A percentile compares a stretch with the other conserved stretches of the same genome.
phyloP scores from a whole-genome alignment of 2,329 filamentous ascomycete species.

The Fusarium compactum region DNA sequence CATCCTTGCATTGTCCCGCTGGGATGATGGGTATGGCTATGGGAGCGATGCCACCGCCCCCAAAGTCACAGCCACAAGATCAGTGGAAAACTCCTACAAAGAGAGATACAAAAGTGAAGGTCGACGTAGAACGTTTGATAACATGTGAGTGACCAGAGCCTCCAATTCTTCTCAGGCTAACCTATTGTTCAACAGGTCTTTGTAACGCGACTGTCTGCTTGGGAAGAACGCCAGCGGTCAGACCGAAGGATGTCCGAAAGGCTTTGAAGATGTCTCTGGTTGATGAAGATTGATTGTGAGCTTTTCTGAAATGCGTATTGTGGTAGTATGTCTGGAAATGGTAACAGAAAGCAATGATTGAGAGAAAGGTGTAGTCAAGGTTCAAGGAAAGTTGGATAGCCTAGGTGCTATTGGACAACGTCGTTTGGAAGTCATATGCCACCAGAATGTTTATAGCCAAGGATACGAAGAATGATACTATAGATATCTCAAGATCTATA shows the following conservation, averaged over 20 bases:
- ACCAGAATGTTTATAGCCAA: background rate
- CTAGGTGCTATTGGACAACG: background rate
- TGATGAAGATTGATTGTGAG: background rate
- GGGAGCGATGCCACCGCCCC: background rate
- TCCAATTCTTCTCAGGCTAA: rapidly evolving
- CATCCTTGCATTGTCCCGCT: background rate
- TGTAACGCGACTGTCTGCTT: conserved; percentile 11
- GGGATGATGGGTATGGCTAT: conserved; percentile 8
- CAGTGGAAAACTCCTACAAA: background rate
- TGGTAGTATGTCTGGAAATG: too few species aligned
- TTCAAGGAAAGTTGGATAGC: background rate
- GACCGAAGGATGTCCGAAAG: conserved; percentile 2
- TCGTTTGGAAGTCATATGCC: too few species aligned
- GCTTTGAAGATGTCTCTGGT: conserved; percentile 11
- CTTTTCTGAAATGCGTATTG: too few species aligned
- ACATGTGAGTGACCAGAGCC: background rate
- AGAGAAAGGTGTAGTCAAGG: too few species aligned
- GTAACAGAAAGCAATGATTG: too few species aligned
- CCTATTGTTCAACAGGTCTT: background rate
- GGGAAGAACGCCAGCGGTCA: conserved; percentile 9
- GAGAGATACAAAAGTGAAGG: background rate
- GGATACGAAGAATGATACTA: background rate
- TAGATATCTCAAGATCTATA: background rate
- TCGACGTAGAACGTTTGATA: conserved; percentile 5
- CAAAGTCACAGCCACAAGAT: background rate